Percentiles rank a stretch among this genome's conserved stretches.
Evolutionary conservation across 257 asterid genomes (phyloP).

Genomic region (Anisodus tanguticus): DNA sequence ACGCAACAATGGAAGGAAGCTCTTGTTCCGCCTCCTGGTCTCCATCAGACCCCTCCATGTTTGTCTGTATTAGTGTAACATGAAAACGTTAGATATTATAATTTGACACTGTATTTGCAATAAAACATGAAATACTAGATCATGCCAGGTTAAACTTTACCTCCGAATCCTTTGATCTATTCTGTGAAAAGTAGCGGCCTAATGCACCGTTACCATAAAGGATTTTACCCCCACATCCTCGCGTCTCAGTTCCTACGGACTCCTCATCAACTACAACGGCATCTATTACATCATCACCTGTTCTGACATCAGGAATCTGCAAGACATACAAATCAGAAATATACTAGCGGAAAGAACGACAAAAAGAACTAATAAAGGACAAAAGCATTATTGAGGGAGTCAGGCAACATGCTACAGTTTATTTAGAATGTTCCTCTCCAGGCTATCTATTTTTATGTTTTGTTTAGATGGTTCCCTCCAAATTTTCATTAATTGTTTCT

Average conservation of each 20-base stretch:
- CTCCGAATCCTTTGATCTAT: conserved; percentile 59
- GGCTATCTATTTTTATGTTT: not conserved
- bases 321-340: conserved; percentile 21
- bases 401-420: not conserved
- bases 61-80: conserved; percentile 43
- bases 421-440: not conserved
- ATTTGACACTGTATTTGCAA: not conserved
- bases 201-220: conserved; percentile 84
- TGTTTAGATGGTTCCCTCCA: not conserved
- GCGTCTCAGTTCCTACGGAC: conserved; percentile 60
- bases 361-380: not conserved
- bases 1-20: conserved; percentile 89
- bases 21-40: conserved; percentile 86
- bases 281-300: conserved; percentile 82
- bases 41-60: conserved; percentile 61
- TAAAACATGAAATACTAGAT: not conserved
- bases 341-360: not conserved
- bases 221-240: conserved; percentile 75
- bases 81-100: not conserved
- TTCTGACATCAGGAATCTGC: conserved; percentile 93
- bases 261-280: conserved; percentile 85
- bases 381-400: not conserved
- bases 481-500: not conserved
- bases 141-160: conserved; percentile 41
- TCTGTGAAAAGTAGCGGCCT: conserved; percentile 57